These are phyloP conservation scores for Rhizopogon vesiculosus DNA, from an alignment of 768 basidiomycete species.

Conservation along the genomic window DNA sequence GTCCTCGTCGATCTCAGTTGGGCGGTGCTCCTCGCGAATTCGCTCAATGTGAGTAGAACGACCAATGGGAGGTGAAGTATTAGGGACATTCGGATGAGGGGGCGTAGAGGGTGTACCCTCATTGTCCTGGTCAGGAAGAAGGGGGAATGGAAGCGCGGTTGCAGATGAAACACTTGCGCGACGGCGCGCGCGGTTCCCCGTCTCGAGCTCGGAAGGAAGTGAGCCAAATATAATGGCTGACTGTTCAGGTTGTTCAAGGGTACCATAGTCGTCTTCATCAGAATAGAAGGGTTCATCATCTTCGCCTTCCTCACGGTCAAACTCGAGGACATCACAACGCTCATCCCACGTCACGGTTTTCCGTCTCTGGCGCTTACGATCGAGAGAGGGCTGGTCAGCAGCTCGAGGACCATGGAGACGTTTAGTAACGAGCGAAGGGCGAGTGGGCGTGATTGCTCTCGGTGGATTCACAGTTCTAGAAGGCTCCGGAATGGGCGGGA, in stretches of 20 bases:
- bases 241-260: constrained; percentile 8
- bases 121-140: constrained; percentile 13
- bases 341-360: constrained; percentile 82
- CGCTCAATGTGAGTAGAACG: constrained; percentile 37
- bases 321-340: constrained; percentile 78
- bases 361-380: constrained; percentile 45
- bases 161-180: constrained; percentile 26
- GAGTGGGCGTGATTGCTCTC: constrained; percentile 31
- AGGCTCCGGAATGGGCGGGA: constrained; percentile 22
- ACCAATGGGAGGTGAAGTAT: constrained; percentile 22
- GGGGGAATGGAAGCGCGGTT: constrained; percentile 33
- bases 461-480: constrained; percentile 25
- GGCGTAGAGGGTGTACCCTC: constrained; percentile 18
- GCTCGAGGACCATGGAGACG: constrained; percentile 75
- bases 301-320: constrained; percentile 58
- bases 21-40: constrained; percentile 18
- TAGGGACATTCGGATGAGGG: constrained; percentile 4
- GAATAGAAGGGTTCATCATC: constrained; percentile 45
- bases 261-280: constrained; percentile 27
- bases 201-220: constrained; percentile 43
- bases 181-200: constrained; percentile 37
- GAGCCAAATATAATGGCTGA: constrained; percentile 12
- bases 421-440: constrained; percentile 65
- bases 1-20: constrained; percentile 33
- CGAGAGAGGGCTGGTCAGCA: constrained; percentile 31